Evolutionary conservation across 2,329 filamentous ascomycete species (phyloP).

Genomic region (Penicillium paneum): DNA sequence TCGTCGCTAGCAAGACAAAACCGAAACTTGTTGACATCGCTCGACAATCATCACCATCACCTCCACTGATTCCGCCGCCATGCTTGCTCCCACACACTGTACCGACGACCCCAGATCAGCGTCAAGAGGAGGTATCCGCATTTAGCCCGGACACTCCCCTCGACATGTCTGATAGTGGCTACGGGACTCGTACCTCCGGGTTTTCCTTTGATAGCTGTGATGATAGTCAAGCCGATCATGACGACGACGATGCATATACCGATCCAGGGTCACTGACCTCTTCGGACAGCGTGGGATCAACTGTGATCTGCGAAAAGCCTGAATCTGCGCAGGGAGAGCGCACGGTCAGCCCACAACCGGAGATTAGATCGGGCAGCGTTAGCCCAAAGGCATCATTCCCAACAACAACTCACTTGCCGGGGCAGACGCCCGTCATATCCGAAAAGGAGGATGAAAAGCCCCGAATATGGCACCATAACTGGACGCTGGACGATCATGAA

Average conservation of each 20-base stretch:
- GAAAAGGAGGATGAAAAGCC: slow-evolving; percentile 31
- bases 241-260: slow-evolving; percentile 28
- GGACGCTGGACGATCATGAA: slow-evolving; percentile 41
- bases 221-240: slow-evolving; percentile 19
- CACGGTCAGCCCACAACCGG: slow-evolving; percentile 14
- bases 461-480: slow-evolving; percentile 36
- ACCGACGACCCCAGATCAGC: slow-evolving; percentile 37
- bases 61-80: slow-evolving; percentile 24
- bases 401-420: slow-evolving; percentile 15
- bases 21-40: slow-evolving; percentile 41
- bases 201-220: slow-evolving; percentile 26
- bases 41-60: slow-evolving; percentile 32
- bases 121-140: slow-evolving; percentile 37
- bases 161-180: slow-evolving; percentile 37
- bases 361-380: slow-evolving; percentile 23
- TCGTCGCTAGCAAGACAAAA: slow-evolving; percentile 37
- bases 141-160: slow-evolving; percentile 41
- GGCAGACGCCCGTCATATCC: slow-evolving; percentile 20
- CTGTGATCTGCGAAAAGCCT: slow-evolving; percentile 23
- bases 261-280: slow-evolving; percentile 27
- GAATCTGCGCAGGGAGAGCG: slow-evolving; percentile 18
- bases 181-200: slow-evolving; percentile 29
- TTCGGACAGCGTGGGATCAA: slow-evolving; percentile 28
- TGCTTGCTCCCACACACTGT: slow-evolving; percentile 22
- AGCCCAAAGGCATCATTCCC: slow-evolving; percentile 19